These are phyloP conservation scores for Microdochium nivale DNA, from an alignment of 2,329 filamentous ascomycete species.

Conservation along the genomic window DNA sequence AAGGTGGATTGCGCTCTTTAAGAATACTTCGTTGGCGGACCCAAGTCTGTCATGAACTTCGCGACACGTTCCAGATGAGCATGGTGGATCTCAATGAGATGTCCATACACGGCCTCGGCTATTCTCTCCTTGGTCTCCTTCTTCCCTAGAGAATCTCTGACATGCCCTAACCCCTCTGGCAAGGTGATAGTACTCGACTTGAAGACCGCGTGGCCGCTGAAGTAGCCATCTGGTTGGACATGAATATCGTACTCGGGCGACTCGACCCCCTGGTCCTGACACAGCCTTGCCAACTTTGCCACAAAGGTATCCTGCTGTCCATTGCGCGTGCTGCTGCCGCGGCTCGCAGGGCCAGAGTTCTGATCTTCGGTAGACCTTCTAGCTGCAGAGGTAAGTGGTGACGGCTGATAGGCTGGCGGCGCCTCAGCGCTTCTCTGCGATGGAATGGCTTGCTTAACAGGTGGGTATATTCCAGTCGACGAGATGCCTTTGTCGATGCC, in stretches of 20 bases:
- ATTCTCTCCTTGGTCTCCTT: constrained; percentile 27
- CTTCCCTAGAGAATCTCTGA: constrained; percentile 24
- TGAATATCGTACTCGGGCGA: constrained; percentile 24
- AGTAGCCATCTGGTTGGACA: constrained; percentile 6
- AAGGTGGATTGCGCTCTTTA: too few species aligned
- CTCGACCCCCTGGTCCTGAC: constrained; percentile 20
- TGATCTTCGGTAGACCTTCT: not conserved
- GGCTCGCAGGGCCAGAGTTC: not conserved
- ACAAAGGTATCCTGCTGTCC: constrained; percentile 7
- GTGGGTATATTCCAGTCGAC: too few species aligned
- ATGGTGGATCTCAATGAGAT: constrained; percentile 18
- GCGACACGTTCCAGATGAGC: constrained; percentile 11
- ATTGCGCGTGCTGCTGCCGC: not conserved
- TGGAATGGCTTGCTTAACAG: too few species aligned
- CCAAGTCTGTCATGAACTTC: constrained; percentile 3
- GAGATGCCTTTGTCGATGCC: not conserved
- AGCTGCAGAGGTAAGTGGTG: too few species aligned
- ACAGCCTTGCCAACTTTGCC: constrained; percentile 21
- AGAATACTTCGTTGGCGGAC: not conserved
- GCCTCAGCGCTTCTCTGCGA: too few species aligned
- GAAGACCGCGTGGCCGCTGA: not conserved
- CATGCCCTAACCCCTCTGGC: constrained; percentile 17
- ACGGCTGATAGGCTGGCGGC: too few species aligned
- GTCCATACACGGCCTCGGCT: constrained; percentile 27
- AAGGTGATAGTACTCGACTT: constrained; percentile 19